These are phyloP conservation scores for Citrus reticulata DNA, from an alignment of 345 rosid species.

Conservation along the genomic window DNA sequence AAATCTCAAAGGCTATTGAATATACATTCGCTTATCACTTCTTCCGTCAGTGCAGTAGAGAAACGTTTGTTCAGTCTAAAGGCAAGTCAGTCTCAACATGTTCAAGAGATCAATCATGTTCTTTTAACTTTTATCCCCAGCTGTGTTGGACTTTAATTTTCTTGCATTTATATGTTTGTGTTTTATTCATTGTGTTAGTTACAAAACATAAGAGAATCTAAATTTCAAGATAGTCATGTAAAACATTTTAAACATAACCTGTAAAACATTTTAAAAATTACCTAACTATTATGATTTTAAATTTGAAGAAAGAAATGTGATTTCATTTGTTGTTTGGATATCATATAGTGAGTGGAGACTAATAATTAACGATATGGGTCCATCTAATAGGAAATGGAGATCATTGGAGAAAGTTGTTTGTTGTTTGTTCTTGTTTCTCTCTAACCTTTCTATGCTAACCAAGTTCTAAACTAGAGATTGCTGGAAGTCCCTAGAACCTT, in stretches of 20 bases:
- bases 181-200: not conserved
- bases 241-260: too few relatives aligned
- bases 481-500: not conserved
- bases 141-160: not conserved
- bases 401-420: not conserved
- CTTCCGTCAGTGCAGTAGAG: conserved; percentile 41
- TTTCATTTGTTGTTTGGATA: not conserved
- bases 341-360: not conserved
- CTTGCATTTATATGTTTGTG: not conserved
- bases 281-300: not conserved
- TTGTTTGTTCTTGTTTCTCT: not conserved
- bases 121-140: not conserved
- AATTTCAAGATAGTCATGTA: too few relatives aligned
- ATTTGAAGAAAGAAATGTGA: not conserved
- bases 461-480: not conserved
- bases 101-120: too few relatives aligned
- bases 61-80: conserved; percentile 64
- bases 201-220: not conserved
- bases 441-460: not conserved
- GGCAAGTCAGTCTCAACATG: conserved; percentile 34
- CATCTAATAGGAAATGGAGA: not conserved
- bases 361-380: not conserved
- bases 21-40: conserved; percentile 57
- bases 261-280: not conserved
- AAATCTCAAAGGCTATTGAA: conserved; percentile 49